Conservation (phyloP, 2,329 filamentous ascomycete species). For the Polychaeton citri region DNA sequence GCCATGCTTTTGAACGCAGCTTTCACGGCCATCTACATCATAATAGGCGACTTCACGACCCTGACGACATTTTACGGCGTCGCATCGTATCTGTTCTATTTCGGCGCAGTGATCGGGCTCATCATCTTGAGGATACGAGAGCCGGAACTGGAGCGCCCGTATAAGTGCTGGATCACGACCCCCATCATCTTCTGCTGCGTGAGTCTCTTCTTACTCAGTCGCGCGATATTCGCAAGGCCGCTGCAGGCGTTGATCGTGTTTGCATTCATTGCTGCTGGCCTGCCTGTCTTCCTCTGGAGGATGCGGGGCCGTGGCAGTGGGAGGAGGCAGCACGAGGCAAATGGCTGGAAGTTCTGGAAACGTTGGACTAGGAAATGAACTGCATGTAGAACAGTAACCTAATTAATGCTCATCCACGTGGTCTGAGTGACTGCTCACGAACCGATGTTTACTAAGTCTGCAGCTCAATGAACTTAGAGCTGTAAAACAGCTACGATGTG, state of each 20-base stretch:
- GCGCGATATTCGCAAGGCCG: slow-evolving; percentile 82
- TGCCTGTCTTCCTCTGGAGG: slow-evolving; percentile 82
- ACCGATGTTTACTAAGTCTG: no score
- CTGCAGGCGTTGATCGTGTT: slow-evolving; percentile 80
- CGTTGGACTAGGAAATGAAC: slow-evolving; percentile 20
- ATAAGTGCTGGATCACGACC: slow-evolving; percentile 91
- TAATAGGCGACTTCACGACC: slow-evolving; percentile 80
- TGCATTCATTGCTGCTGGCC: slow-evolving; percentile 66
- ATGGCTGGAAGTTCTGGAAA: slow-evolving; percentile 25
- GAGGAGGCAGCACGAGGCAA: slow-evolving; percentile 16
- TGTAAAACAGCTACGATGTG: no score
- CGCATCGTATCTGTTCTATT: slow-evolving; percentile 95
- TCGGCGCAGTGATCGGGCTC: slow-evolving; percentile 81
- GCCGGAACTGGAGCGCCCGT: slow-evolving; percentile 76
- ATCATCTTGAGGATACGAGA: slow-evolving; percentile 83
- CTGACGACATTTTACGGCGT: slow-evolving; percentile 96
- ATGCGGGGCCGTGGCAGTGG: slow-evolving; percentile 45
- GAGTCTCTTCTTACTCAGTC: slow-evolving; percentile 75
- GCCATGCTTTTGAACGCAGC: slow-evolving; percentile 71
- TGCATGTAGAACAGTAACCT: no score
- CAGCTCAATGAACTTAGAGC: no score
- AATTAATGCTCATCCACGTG: no score
- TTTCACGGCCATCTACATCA: slow-evolving; percentile 64
- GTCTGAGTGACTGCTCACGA: no score
- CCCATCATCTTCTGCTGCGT: slow-evolving; percentile 98